Evolutionary conservation across 495 filamentous ascomycete species (phyloP), one percentile per base, ranked within the genome.

Genomic region (Trichoderma orchidacearum): DNA sequence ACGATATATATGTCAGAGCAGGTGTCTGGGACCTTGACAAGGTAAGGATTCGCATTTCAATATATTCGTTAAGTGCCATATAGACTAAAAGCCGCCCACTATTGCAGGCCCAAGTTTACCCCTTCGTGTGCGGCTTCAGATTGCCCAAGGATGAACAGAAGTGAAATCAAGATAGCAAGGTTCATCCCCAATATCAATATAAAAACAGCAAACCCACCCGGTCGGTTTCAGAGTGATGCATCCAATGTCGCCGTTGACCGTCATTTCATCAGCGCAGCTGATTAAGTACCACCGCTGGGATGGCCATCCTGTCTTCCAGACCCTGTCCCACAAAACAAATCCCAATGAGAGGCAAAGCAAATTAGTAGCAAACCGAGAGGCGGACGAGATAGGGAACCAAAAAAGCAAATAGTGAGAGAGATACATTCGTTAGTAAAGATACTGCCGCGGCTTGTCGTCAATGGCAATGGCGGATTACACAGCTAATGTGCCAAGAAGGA

Each of bases 1-100:
- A 82, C 12, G 91, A 96, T 66, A 74, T 89, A 6, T 95, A 95
- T 63, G 70, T 73, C 17, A 70, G 64, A 54, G 67, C 59, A n/a
- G 85, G 80, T 0, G 87, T 96, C 13, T 96, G 91, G 91, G 88
- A 96, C 77, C 72, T 84, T 59, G 80, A 85, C 17, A 90, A 87
- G 64, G 84, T 86, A 58, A 58, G 63, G 9, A 30, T 8, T 7
- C 32, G 31, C 35, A 23, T 12, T 59, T 55, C 38, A 27, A 23
- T 36, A 30, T 50, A 4, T 54, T 32, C 3, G 41, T 41, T 31
- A 9, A 36, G 32, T n/a, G 1, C 30, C 11, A 15, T 28, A 27
- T 1, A 48, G 21, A 48, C 41, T 48, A 23, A 48, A 18, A 48
- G n/a, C 30, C 3, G 17, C 27, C 17, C 34, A 12, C 30, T 31